Evolutionary conservation across 2,329 filamentous ascomycete species (phyloP).

Genomic region (Rhexocercosporidium sp.): DNA sequence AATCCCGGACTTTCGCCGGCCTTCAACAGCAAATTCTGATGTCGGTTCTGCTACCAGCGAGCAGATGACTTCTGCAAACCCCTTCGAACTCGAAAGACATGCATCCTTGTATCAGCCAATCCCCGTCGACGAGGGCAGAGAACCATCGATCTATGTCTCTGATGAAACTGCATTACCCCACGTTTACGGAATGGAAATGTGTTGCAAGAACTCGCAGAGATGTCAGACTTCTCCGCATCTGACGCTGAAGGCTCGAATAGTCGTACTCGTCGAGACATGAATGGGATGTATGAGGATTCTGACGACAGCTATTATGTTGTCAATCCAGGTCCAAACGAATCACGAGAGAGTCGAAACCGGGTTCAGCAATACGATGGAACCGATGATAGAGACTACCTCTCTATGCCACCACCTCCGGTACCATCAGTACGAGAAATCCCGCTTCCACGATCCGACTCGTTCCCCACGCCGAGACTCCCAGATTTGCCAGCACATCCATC

Average conservation of each 20-base stretch:
- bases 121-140: slow-evolving; percentile 34
- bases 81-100: slow-evolving; percentile 69
- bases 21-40: slow-evolving; percentile 41
- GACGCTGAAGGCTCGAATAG: slow-evolving; percentile 33
- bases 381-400: slow-evolving; percentile 30
- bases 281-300: slow-evolving; percentile 6
- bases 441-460: background rate
- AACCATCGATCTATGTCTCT: slow-evolving; percentile 58
- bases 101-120: slow-evolving; percentile 57
- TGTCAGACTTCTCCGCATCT: slow-evolving; percentile 41
- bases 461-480: slow-evolving; percentile 1
- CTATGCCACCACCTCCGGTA: slow-evolving; percentile 30
- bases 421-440: slow-evolving; percentile 1
- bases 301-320: slow-evolving; percentile 19
- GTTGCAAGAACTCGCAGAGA: slow-evolving; percentile 34
- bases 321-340: background rate
- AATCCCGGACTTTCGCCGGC: slow-evolving; percentile 32
- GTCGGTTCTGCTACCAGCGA: slow-evolving; percentile 57
- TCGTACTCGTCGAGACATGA: background rate
- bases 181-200: slow-evolving; percentile 28
- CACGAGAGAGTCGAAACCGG: background rate
- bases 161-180: slow-evolving; percentile 59
- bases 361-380: slow-evolving; percentile 25
- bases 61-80: slow-evolving; percentile 59
- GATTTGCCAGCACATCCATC: slow-evolving; percentile 32